Base-by-base conservation (phyloP, 2,329 filamentous ascomycete genomes). In the Neopestalotiopsis sp. region DNA sequence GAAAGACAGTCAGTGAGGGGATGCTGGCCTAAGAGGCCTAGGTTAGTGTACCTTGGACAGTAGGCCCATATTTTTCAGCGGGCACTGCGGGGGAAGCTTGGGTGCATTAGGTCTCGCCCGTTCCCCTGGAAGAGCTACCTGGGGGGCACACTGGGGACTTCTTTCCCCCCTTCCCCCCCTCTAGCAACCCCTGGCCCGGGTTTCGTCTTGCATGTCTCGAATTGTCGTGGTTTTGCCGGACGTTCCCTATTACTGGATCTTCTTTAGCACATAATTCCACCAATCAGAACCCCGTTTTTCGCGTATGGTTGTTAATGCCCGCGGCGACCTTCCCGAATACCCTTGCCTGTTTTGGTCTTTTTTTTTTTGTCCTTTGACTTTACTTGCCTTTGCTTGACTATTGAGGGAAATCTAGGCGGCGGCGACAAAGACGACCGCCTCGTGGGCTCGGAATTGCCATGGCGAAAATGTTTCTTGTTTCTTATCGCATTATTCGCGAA, bases 231-330 rank as follows among this genome's bases (percentile, higher is more conserved):
- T 59, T 67, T 67, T 67, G 58, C 65, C 65, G 65, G 53, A 42
- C n/a, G 65, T 56, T 67, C 65, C 65, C 56, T 38, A 67, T 67
- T 67, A 59, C 65, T 61, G 65, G 65, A 67, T 67, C 65, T 67
- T 67, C 56, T 38, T 30, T 17, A 67, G 32, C 53, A 42, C 17
- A 61, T 34, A 59, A 61, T 67, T 67, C 65, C 65, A 61, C 65
- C 28, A 67, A 67, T 67, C 65, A 61, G 34, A 24, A 14, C 9
- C 24, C 28, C 17, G 45, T 32, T 32, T 12, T 30, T 12, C 10
- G 20, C 34, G 30, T 61, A 56, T 17, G 30, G 53, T 38, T 61
- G 56, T 53, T 59, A 32, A 66, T 66, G 63, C 42, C 32, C 49
- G 17, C 63, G 63, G 63, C 63, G 45, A 49, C 40, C 42, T 66